A percentile compares a stretch with the other conserved stretches of the same genome.
phyloP scores from a whole-genome alignment of 1,284 basidiomycete species.

The Puccinia coronata region DNA sequence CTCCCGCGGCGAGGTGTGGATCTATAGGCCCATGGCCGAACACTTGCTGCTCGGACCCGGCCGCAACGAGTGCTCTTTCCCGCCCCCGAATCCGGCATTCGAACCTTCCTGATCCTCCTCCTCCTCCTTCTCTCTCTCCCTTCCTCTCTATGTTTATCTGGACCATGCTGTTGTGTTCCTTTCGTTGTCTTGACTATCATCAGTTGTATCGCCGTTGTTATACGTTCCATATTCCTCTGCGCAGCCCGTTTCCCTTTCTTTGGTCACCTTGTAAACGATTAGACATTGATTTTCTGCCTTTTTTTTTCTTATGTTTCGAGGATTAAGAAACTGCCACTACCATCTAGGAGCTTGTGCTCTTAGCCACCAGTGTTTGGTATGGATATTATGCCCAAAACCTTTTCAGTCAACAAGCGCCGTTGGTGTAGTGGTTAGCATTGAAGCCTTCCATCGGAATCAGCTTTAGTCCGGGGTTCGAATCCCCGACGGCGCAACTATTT shows the following conservation, averaged over 20 bases:
- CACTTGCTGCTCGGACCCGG: conserved; percentile 49
- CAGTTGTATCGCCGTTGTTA: neutral
- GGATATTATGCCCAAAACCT: no score
- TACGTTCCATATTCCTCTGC: neutral
- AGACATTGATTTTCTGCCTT: neutral
- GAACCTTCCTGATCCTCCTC: neutral
- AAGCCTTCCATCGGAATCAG: conserved; percentile 48
- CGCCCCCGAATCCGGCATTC: conserved; percentile 12
- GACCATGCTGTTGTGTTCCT: neutral
- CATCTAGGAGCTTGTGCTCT: no score
- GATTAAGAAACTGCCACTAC: no score
- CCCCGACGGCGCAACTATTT: conserved; percentile 34
- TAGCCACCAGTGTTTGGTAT: no score
- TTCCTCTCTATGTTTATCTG: neutral
- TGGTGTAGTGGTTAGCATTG: conserved; percentile 51
- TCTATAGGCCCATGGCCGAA: conserved; percentile 55
- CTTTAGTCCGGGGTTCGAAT: conserved; percentile 51
- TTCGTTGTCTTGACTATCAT: neutral
- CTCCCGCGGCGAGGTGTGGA: conserved; percentile 55
- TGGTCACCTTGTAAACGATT: neutral
- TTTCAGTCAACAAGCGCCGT: no score
- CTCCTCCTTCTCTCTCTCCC: neutral
- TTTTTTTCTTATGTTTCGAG: neutral
- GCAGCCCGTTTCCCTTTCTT: no score
- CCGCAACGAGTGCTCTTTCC: neutral